A percentile compares a stretch with the other conserved stretches of the same genome.
Evolutionary conservation across 148 eudicot genomes (phyloP).

Genomic region (Rhododendron henanense): DNA sequence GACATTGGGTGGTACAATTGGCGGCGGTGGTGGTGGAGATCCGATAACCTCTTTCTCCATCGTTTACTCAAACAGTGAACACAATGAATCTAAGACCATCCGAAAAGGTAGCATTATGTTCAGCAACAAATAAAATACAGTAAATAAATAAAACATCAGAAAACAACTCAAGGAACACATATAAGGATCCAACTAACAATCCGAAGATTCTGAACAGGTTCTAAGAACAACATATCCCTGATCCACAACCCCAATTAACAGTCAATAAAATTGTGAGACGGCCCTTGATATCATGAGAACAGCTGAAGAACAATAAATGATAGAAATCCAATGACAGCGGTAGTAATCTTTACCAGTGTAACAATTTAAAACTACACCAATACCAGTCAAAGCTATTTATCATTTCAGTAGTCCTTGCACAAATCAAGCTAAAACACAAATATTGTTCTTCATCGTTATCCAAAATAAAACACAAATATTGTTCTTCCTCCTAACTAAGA

Average conservation of each 20-base stretch:
- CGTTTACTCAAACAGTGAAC: conserved; percentile 4
- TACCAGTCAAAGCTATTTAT: neutral
- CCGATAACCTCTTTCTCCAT: conserved; percentile 42
- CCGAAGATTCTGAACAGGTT: neutral
- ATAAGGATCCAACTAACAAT: neutral
- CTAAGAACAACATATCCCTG: neutral
- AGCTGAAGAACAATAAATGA: too few relatives aligned
- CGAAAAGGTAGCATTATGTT: neutral
- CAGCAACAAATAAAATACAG: neutral
- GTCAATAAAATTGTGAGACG: neutral
- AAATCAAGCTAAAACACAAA: neutral
- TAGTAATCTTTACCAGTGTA: too few relatives aligned
- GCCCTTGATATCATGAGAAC: too few relatives aligned
- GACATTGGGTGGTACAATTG: conserved; percentile 29
- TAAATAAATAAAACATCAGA: neutral
- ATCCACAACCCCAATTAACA: neutral
- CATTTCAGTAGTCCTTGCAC: neutral
- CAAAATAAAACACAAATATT: neutral
- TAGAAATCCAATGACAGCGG: too few relatives aligned
- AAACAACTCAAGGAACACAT: neutral
- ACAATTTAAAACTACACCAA: too few relatives aligned
- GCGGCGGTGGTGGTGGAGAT: conserved; percentile 28
- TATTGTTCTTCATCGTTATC: neutral
- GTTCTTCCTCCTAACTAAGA: neutral
- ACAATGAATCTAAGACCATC: neutral